Conservation (phyloP, 352 stramenopile genomes). For the Phytophthora cajani region DNA sequence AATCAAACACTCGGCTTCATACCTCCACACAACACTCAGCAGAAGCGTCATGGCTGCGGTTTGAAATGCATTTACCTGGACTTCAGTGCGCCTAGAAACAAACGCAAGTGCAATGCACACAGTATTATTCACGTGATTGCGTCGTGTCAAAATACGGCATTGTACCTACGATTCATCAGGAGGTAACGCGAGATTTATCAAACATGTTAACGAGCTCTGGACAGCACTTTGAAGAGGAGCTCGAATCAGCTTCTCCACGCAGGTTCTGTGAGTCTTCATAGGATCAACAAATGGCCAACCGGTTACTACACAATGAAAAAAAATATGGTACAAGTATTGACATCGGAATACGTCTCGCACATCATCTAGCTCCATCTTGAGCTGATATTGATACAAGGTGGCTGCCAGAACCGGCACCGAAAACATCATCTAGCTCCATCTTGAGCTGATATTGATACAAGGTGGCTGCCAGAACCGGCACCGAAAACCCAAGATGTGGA, state of each 20-base stretch:
- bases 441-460: constrained; percentile 29
- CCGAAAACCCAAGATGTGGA: constrained; percentile 1
- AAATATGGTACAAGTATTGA: not conserved
- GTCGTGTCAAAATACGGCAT: not conserved
- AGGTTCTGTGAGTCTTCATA: constrained; percentile 18
- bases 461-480: constrained; percentile 13
- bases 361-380: constrained; percentile 12
- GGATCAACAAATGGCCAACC: too few species aligned
- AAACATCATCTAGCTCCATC: constrained; percentile 13
- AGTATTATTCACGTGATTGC: too few species aligned
- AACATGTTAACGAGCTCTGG: constrained; percentile 10
- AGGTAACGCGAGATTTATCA: constrained; percentile 3
- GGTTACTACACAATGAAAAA: not conserved
- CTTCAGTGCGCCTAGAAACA: not conserved
- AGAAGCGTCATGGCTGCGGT: constrained; percentile 27
- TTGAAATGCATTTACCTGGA: constrained; percentile 13
- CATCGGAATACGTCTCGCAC: constrained; percentile 4
- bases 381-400: constrained; percentile 29
- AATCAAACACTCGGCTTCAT: not conserved
- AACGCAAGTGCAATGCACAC: not conserved
- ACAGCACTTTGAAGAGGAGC: constrained; percentile 15
- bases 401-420: constrained; percentile 13
- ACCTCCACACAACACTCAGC: constrained; percentile 40
- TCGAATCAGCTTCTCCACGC: constrained; percentile 25
- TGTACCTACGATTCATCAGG: constrained; percentile 14